Evolutionary conservation across 345 rosid species (phyloP).

Genomic region (Hirschfeldia incana): DNA sequence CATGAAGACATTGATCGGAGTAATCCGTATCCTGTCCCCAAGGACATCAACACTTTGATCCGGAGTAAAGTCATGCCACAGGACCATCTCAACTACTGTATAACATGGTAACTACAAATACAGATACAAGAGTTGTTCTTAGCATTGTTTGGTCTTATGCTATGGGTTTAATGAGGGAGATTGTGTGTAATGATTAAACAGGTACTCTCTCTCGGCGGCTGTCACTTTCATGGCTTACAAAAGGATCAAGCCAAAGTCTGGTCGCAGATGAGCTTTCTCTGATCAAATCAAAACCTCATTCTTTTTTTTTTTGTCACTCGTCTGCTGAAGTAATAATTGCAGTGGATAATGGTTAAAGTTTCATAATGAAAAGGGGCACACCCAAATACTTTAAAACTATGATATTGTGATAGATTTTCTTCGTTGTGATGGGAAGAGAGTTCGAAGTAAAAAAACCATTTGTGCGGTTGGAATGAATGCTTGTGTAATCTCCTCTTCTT

Average conservation of each 20-base stretch:
- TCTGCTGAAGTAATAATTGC: constrained; percentile 20
- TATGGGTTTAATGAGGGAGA: neutral
- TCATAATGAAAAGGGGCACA: neutral
- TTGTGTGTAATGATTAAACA: constrained; percentile 36
- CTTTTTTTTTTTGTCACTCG: constrained; percentile 12
- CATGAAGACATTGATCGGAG: constrained; percentile 70
- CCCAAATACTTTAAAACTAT: neutral
- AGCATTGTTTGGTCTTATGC: neutral
- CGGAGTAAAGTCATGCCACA: constrained; percentile 97
- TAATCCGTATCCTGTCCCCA: constrained; percentile 86
- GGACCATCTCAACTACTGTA: constrained; percentile 87
- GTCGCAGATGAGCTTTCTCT: constrained; percentile 44
- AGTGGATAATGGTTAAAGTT: constrained; percentile 6
- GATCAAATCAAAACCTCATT: constrained; percentile 20
- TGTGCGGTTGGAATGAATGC: constrained; percentile 1
- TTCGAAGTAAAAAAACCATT: constrained; percentile 1
- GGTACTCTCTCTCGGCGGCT: constrained; percentile 93
- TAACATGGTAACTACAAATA: constrained; percentile 69
- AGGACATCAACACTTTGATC: constrained; percentile 77
- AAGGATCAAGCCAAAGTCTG: constrained; percentile 57
- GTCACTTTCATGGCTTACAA: constrained; percentile 92
- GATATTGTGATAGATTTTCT: neutral
- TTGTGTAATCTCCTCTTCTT: neutral
- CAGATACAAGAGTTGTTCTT: neutral
- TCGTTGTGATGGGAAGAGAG: constrained; percentile 3